Evolutionary conservation across 2,329 filamentous ascomycete genomes (phyloP).

Genomic region (Epichloe elymi): DNA sequence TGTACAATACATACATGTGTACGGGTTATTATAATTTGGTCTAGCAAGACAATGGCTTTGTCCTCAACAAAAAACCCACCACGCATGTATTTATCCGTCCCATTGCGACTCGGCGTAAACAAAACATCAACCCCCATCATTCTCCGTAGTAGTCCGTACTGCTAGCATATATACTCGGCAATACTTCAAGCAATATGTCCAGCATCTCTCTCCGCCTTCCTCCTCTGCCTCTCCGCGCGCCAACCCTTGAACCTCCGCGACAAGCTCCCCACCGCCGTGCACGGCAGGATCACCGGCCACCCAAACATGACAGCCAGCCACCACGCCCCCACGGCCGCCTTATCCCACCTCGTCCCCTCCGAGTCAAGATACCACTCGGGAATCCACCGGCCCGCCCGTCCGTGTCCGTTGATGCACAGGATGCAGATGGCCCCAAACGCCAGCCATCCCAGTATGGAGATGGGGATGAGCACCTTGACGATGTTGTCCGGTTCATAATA

Average conservation of each 20-base stretch:
- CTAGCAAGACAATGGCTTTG: too few species aligned
- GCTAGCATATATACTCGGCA: neutral
- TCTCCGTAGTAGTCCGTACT: neutral
- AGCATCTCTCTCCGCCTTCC: slow-evolving; percentile 28
- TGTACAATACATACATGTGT: too few species aligned
- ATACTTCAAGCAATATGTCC: neutral
- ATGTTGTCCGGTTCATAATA: slow-evolving; percentile 1
- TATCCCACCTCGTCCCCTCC: slow-evolving; percentile 9
- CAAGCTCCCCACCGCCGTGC: slow-evolving; percentile 65
- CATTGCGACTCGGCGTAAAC: neutral
- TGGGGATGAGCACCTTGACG: slow-evolving; percentile 10
- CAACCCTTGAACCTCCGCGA: slow-evolving; percentile 37
- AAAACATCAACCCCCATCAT: neutral
- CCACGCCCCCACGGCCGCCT: slow-evolving; percentile 14
- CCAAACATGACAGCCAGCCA: slow-evolving; percentile 17
- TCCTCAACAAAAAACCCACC: too few species aligned
- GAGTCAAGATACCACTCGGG: slow-evolving; percentile 22
- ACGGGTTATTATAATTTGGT: too few species aligned
- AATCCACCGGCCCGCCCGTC: slow-evolving; percentile 17
- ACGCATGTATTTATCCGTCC: neutral
- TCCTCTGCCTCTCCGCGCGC: slow-evolving; percentile 23
- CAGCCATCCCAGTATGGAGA: slow-evolving; percentile 17
- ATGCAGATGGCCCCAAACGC: slow-evolving; percentile 19
- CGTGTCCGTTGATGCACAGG: slow-evolving; percentile 18
- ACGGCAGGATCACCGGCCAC: slow-evolving; percentile 49